Conservation (phyloP, 257 asterid species). For the Solanum tarapatanum region DNA sequence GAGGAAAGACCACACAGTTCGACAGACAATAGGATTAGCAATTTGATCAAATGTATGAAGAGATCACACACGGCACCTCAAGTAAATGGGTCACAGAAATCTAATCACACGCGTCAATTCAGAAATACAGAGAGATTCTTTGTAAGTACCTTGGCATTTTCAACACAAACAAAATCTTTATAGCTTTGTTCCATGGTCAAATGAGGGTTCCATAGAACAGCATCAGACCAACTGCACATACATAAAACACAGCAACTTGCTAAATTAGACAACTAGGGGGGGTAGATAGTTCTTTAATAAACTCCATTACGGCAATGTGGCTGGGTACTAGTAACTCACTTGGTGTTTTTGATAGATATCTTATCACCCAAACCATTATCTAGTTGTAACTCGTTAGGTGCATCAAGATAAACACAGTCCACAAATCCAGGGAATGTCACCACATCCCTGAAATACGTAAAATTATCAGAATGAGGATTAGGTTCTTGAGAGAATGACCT, state of each 20-base stretch:
- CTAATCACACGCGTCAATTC: neutral
- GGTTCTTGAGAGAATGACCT: neutral
- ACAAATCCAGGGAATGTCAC: constrained; percentile 95
- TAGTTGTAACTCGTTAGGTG: constrained; percentile 65
- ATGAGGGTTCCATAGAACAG: constrained; percentile 94
- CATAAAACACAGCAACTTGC: neutral
- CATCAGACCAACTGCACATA: constrained; percentile 74
- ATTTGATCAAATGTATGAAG: neutral
- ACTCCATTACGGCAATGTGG: neutral
- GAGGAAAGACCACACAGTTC: neutral
- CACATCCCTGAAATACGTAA: constrained; percentile 42
- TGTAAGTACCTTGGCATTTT: constrained; percentile 78
- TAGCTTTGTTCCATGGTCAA: constrained; percentile 82
- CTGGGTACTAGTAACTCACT: constrained; percentile 31
- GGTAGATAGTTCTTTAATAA: neutral
- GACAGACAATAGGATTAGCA: neutral
- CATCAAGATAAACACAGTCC: constrained; percentile 85
- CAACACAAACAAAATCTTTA: constrained; percentile 89
- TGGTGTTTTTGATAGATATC: constrained; percentile 65
- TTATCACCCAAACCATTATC: constrained; percentile 76
- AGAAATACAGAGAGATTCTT: neutral
- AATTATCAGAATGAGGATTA: neutral
- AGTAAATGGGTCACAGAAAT: neutral
- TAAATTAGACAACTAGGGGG: neutral
- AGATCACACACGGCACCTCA: neutral